A percentile compares a stretch with the other conserved stretches of the same genome.
Evolutionary conservation across 1,284 basidiomycete genomes (phyloP).

Genomic region (Ceratobasidium sp.): DNA sequence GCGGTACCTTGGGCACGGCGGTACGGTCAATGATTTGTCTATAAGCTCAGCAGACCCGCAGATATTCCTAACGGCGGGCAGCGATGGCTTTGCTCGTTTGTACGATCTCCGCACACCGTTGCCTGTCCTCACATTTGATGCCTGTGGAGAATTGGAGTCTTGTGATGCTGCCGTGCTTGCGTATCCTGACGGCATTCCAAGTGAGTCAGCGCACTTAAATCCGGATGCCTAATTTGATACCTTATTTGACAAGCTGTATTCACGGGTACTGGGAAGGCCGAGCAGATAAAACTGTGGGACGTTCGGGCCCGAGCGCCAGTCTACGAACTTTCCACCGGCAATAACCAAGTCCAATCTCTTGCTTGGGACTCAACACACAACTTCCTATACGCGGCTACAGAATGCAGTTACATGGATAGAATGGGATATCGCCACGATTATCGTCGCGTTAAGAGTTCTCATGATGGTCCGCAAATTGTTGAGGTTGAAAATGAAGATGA

Average conservation of each 20-base stretch:
- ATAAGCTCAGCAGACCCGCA: constrained; percentile 2
- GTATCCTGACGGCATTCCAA: constrained; percentile 17
- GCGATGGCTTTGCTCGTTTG: constrained; percentile 30
- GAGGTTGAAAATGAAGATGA: neutral
- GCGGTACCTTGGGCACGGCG: constrained; percentile 34
- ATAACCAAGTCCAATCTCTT: constrained; percentile 28
- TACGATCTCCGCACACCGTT: constrained; percentile 20
- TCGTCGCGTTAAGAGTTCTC: neutral
- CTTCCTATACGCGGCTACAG: constrained; percentile 25
- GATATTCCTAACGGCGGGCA: constrained; percentile 21
- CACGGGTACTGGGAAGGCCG: neutral
- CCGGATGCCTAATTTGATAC: neutral
- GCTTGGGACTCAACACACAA: constrained; percentile 30
- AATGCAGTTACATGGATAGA: constrained; percentile 24
- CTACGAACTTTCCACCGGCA: constrained; percentile 37
- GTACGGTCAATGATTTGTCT: neutral
- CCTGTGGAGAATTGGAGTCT: neutral
- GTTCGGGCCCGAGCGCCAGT: constrained; percentile 23
- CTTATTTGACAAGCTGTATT: constrained; percentile 9
- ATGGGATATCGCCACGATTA: constrained; percentile 35
- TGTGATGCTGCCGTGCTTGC: neutral
- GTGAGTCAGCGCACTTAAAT: neutral
- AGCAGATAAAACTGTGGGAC: constrained; percentile 35
- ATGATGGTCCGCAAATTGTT: neutral
- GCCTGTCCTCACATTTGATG: constrained; percentile 28